phyloP scores from a whole-genome alignment of 306 rosid genomes.

The Fragaria vesca region DNA sequence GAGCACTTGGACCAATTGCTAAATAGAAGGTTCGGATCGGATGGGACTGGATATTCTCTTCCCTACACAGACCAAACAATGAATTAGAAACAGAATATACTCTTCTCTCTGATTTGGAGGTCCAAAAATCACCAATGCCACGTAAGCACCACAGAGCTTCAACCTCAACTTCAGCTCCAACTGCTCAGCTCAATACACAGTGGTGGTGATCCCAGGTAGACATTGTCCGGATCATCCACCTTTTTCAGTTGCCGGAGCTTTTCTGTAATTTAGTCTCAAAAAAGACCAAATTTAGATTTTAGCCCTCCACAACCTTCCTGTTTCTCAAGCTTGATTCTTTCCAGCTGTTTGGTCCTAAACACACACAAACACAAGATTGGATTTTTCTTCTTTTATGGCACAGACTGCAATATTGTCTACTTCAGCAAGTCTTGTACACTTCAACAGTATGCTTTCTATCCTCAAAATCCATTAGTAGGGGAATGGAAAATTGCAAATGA shows the following conservation, averaged over 20 bases:
- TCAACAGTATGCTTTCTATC: constrained; percentile 33
- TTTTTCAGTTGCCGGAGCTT: background rate
- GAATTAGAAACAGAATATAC: background rate
- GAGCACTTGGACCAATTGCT: background rate
- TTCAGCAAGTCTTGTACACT: constrained; percentile 28
- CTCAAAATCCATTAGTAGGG: background rate
- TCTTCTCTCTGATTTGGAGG: background rate
- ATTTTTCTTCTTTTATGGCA: constrained; percentile 36
- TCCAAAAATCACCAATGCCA: constrained; percentile 8
- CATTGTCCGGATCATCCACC: background rate
- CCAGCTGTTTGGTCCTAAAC: background rate
- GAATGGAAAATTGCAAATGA: background rate
- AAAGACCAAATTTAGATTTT: background rate
- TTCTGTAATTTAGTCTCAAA: background rate
- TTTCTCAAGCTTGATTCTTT: background rate
- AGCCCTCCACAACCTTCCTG: background rate
- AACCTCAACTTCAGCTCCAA: background rate
- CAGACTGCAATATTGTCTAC: constrained; percentile 28
- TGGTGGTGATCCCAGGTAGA: background rate
- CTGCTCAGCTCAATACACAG: background rate
- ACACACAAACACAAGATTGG: background rate
- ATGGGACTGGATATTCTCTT: background rate
- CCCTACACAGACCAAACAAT: background rate
- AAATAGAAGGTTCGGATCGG: background rate
- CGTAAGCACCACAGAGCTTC: constrained; percentile 5